A percentile compares a stretch with the other conserved stretches of the same genome.
Evolutionary conservation across 2,329 filamentous ascomycete genomes (phyloP).

Genomic region (Trichophyton schoenleinii): DNA sequence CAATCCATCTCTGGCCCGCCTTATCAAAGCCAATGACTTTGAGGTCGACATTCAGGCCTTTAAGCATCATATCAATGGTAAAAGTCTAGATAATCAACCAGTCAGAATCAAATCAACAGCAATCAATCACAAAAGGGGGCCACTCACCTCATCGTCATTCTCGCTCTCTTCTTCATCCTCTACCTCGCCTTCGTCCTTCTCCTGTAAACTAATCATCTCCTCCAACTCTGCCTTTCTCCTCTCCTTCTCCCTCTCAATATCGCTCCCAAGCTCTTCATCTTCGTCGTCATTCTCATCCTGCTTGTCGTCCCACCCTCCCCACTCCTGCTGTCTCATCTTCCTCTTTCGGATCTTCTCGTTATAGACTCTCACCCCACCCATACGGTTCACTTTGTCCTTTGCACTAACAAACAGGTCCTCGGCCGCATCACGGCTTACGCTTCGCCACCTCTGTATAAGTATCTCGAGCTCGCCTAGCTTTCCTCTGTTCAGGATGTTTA

Average conservation of each 20-base stretch:
- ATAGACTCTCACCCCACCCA: constrained; percentile 51
- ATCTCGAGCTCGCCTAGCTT: constrained; percentile 44
- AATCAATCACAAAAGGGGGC: neutral
- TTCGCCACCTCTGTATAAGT: constrained; percentile 49
- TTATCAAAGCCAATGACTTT: constrained; percentile 52
- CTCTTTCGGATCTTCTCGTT: constrained; percentile 37
- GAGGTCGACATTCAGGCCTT: constrained; percentile 50
- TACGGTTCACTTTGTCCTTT: constrained; percentile 47
- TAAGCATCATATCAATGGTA: constrained; percentile 59
- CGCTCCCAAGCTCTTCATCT: constrained; percentile 27
- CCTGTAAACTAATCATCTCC: constrained; percentile 16
- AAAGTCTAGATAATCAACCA: constrained; percentile 39
- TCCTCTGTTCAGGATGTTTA: constrained; percentile 35
- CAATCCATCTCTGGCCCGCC: constrained; percentile 45
- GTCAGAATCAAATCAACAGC: constrained; percentile 7
- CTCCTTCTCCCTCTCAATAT: constrained; percentile 27
- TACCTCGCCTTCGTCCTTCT: constrained; percentile 21
- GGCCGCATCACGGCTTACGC: constrained; percentile 48
- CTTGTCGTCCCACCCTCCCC: constrained; percentile 28
- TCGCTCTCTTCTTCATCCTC: constrained; percentile 22
- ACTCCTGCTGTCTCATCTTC: constrained; percentile 29
- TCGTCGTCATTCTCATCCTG: constrained; percentile 25
- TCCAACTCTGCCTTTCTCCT: constrained; percentile 31
- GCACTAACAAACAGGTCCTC: constrained; percentile 54
- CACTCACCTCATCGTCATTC: constrained; percentile 25